Conservation (phyloP, 257 asterid genomes). For the Capsicum baccatum region DNA sequence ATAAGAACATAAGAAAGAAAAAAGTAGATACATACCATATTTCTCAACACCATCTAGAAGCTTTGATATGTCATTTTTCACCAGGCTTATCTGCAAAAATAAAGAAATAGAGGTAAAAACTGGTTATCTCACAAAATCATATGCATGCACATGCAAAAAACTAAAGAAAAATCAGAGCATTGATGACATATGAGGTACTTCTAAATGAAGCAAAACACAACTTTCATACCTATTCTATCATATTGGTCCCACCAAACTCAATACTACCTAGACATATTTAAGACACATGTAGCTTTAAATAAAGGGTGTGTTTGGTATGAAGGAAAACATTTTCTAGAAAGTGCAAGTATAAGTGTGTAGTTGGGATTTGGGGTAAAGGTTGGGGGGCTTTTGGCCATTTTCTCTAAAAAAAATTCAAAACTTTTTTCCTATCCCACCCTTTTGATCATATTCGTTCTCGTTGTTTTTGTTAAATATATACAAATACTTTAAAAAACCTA, state of each 20-base stretch:
- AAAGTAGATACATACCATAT: conserved; percentile 60
- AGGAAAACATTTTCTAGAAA: too few species aligned
- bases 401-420: too few species aligned
- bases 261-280: conserved; percentile 9
- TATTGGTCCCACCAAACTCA: conserved; percentile 3
- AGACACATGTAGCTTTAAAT: conserved; percentile 4
- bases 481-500: too few species aligned
- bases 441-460: too few species aligned
- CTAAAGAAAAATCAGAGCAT: not conserved
- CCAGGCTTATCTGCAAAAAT: conserved; percentile 62
- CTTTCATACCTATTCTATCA: not conserved
- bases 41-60: conserved; percentile 85
- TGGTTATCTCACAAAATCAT: not conserved
- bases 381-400: too few species aligned
- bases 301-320: too few species aligned
- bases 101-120: not conserved
- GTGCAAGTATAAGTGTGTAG: too few species aligned
- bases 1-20: not conserved
- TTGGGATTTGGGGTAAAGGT: too few species aligned
- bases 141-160: not conserved
- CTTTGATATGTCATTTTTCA: conserved; percentile 75
- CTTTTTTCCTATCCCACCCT: too few species aligned
- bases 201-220: not conserved
- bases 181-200: not conserved
- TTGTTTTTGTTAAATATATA: too few species aligned